These are phyloP conservation scores for Stephania cephalantha DNA, from an alignment of 164 flowering plant genomes.

Conservation along the genomic window DNA sequence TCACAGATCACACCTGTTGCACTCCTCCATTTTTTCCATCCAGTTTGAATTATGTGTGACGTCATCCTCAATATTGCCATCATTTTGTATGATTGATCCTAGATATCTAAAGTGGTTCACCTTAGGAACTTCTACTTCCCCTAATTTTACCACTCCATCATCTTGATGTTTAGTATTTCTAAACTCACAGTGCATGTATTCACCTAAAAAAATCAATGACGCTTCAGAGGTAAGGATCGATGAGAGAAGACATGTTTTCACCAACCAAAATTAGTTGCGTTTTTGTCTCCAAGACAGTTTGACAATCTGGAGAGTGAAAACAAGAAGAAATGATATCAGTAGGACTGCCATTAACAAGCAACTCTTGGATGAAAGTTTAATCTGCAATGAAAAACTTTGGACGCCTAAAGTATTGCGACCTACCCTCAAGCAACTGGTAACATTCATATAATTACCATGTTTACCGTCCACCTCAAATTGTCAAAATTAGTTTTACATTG, in stretches of 20 bases:
- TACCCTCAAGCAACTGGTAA: neutral
- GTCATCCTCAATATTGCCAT: too few species aligned
- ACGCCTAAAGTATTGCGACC: neutral
- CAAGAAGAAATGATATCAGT: neutral
- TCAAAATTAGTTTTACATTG: neutral
- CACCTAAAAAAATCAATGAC: too few species aligned
- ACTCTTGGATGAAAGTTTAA: neutral
- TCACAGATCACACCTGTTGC: too few species aligned
- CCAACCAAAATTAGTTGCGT: neutral
- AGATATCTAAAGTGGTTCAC: too few species aligned
- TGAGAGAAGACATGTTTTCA: neutral
- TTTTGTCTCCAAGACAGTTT: neutral
- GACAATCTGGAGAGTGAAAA: too few species aligned
- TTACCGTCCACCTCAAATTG: neutral
- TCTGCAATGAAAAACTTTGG: neutral
- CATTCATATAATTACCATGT: neutral
- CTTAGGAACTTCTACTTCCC: too few species aligned
- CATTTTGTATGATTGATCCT: too few species aligned
- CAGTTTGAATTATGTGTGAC: too few species aligned
- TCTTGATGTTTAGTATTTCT: too few species aligned
- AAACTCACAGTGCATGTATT: too few species aligned
- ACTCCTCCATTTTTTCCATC: too few species aligned
- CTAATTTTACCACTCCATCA: too few species aligned
- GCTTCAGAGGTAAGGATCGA: neutral
- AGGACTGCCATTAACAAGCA: neutral